A percentile compares a stretch with the other conserved stretches of the same genome.
Evolutionary conservation across 108 stramenopile species (phyloP).

Genomic region (Cyclotella sp.): DNA sequence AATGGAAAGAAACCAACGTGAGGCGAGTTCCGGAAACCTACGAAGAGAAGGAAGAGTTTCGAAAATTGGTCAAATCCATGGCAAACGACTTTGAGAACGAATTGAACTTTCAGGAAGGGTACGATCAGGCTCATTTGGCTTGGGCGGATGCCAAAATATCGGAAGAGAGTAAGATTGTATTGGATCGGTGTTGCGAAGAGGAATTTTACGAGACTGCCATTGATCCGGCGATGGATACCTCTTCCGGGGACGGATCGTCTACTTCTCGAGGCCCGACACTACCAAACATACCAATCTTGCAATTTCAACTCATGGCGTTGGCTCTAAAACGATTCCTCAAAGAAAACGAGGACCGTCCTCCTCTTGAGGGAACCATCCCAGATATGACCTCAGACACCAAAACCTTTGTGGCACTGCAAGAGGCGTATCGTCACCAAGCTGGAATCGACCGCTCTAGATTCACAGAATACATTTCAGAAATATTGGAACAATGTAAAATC

Average conservation of each 20-base stretch:
- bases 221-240: constrained; percentile 6
- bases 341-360: constrained; percentile 64
- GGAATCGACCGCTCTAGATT: constrained; percentile 62
- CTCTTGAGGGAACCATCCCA: constrained; percentile 88
- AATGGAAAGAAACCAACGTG: constrained; percentile 54
- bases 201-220: constrained; percentile 15
- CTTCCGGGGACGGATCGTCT: neutral
- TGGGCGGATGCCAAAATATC: constrained; percentile 73
- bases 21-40: constrained; percentile 57
- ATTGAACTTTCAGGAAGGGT: constrained; percentile 90
- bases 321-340: constrained; percentile 66
- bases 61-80: constrained; percentile 54
- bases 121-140: constrained; percentile 79
- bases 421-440: constrained; percentile 76
- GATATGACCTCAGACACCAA: constrained; percentile 93
- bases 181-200: constrained; percentile 49
- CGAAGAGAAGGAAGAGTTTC: constrained; percentile 88
- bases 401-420: constrained; percentile 84
- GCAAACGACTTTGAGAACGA: constrained; percentile 71
- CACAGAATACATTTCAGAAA: constrained; percentile 2
- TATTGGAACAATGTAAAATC: constrained; percentile 40
- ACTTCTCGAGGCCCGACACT: neutral
- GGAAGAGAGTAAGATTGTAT: constrained; percentile 46
- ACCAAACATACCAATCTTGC: constrained; percentile 24
- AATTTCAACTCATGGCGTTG: constrained; percentile 47